phyloP scores from a whole-genome alignment of 352 stramenopile species.

The Halophytophthora polymorphica region DNA sequence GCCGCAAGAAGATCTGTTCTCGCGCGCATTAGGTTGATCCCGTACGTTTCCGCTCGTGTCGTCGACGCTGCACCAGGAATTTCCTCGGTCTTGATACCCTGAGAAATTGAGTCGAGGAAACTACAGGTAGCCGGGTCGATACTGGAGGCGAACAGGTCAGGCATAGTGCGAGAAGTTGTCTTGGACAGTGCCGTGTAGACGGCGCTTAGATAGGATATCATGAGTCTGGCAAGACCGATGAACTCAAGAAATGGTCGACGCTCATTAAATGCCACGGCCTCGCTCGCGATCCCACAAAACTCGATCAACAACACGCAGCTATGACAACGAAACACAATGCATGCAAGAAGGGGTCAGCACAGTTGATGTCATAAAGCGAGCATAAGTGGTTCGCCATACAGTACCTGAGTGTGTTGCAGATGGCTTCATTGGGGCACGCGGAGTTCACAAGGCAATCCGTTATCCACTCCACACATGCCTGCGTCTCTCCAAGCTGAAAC shows the following conservation, averaged over 20 bases:
- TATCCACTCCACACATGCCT: constrained; percentile 34
- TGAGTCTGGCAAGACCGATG: constrained; percentile 23
- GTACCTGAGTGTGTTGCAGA: constrained; percentile 25
- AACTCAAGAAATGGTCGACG: constrained; percentile 21
- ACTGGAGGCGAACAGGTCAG: not conserved
- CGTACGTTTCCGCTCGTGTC: constrained; percentile 40
- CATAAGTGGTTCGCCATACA: not conserved
- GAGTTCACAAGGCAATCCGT: constrained; percentile 33
- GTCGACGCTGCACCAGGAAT: not conserved
- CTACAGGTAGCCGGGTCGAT: constrained; percentile 1
- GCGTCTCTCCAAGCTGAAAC: constrained; percentile 30
- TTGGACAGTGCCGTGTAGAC: constrained; percentile 27
- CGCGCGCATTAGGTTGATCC: constrained; percentile 39
- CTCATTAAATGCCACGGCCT: constrained; percentile 30
- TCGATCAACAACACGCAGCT: constrained; percentile 74
- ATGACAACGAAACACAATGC: constrained; percentile 3
- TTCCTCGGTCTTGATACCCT: constrained; percentile 12
- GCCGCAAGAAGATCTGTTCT: constrained; percentile 46
- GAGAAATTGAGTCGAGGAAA: not conserved
- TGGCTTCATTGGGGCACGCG: constrained; percentile 19
- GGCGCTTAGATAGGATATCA: constrained; percentile 33
- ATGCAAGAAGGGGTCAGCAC: constrained; percentile 3
- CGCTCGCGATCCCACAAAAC: constrained; percentile 53
- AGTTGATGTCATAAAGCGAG: not conserved
- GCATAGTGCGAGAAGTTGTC: constrained; percentile 1